Conservation (phyloP, 1,284 basidiomycete genomes). For the Pisolithus thermaeus region DNA sequence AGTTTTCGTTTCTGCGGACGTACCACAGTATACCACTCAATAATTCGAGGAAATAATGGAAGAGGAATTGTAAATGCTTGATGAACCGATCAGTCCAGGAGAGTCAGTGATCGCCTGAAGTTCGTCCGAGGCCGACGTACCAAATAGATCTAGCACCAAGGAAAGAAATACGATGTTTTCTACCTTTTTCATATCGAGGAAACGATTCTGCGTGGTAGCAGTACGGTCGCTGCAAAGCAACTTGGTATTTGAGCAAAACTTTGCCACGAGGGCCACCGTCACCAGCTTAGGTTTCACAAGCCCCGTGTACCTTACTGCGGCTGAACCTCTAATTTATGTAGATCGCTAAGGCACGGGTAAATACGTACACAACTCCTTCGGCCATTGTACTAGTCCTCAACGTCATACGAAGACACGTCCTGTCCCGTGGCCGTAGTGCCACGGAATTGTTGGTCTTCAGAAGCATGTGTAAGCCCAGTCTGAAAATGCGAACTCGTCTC, state of each 20-base stretch:
- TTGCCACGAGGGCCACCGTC: too few species aligned
- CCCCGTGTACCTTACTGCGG: too few species aligned
- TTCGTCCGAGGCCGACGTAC: constrained; percentile 30
- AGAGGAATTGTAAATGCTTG: constrained; percentile 91
- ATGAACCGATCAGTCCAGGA: constrained; percentile 6
- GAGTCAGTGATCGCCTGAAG: constrained; percentile 1
- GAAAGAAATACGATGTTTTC: constrained; percentile 79
- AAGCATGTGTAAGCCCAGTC: constrained; percentile 68
- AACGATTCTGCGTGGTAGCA: too few species aligned
- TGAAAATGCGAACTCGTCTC: constrained; percentile 89
- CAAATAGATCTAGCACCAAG: constrained; percentile 80
- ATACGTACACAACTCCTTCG: not conserved
- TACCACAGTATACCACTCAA: constrained; percentile 83
- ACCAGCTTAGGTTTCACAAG: too few species aligned
- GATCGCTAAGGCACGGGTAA: too few species aligned
- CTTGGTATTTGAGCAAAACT: too few species aligned
- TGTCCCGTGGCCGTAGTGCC: constrained; percentile 36
- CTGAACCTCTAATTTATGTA: too few species aligned
- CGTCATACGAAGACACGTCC: constrained; percentile 22
- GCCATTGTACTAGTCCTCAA: constrained; percentile 6
- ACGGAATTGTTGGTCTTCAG: constrained; percentile 80
- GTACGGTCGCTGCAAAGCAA: too few species aligned
- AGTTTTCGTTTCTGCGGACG: constrained; percentile 16
- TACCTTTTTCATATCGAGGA: constrained; percentile 51
- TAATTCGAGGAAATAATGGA: constrained; percentile 83